Conservation (phyloP, 306 rosid genomes). For the Rosa persica region DNA sequence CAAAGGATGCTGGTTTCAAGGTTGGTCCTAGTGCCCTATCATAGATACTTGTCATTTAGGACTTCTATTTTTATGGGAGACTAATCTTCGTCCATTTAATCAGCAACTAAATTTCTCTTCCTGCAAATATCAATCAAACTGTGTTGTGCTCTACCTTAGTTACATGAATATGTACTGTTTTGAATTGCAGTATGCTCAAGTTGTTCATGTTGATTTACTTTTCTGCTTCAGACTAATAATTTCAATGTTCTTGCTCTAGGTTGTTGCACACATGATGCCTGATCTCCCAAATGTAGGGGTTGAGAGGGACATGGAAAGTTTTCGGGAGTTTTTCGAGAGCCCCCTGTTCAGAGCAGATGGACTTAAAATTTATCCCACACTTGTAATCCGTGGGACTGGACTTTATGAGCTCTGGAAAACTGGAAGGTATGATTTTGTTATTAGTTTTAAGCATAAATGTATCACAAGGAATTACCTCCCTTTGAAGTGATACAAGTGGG, state of each 20-base stretch:
- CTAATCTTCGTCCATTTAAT: neutral
- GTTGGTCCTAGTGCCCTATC: slow-evolving; percentile 33
- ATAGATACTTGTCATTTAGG: neutral
- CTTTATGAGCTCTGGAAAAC: slow-evolving; percentile 99
- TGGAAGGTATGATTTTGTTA: slow-evolving; percentile 56
- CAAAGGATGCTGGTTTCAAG: slow-evolving; percentile 99
- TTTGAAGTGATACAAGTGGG: neutral
- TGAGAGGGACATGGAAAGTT: slow-evolving; percentile 98
- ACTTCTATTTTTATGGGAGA: neutral
- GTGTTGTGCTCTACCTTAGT: neutral
- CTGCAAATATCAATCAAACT: neutral
- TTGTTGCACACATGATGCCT: slow-evolving; percentile 99
- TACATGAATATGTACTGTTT: neutral
- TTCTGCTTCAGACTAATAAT: slow-evolving; percentile 1
- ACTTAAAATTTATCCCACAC: slow-evolving; percentile 95
- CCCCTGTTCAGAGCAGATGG: slow-evolving; percentile 95
- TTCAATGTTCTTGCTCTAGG: slow-evolving; percentile 47
- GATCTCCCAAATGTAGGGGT: slow-evolving; percentile 99
- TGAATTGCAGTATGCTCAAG: neutral
- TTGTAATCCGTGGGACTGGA: slow-evolving; percentile 98
- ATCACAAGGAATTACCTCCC: neutral
- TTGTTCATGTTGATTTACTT: neutral
- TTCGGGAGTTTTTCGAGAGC: slow-evolving; percentile 87
- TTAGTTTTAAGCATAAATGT: neutral
- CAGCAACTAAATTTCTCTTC: neutral